Conservation (phyloP, 257 asterid species). For the Cinchona pubescens region DNA sequence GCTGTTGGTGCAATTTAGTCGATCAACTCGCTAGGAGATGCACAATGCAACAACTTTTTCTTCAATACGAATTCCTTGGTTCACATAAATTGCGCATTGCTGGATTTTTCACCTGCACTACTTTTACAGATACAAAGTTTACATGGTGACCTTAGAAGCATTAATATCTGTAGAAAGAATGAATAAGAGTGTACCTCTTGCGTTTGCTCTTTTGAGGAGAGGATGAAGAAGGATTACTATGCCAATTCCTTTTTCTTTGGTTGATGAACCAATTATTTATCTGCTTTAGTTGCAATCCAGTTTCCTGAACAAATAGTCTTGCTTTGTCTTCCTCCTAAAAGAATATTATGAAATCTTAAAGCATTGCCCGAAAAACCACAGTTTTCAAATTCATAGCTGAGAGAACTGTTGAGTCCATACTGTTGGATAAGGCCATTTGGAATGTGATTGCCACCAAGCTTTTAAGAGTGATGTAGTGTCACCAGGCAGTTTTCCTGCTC, state of each 20-base stretch:
- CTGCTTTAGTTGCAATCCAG: slow-evolving; percentile 90
- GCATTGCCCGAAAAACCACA: neutral
- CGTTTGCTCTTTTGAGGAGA: slow-evolving; percentile 85
- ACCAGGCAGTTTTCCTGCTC: slow-evolving; percentile 84
- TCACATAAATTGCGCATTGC: slow-evolving; percentile 31
- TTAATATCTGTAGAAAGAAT: neutral
- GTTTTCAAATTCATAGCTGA: neutral
- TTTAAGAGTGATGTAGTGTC: slow-evolving; percentile 73
- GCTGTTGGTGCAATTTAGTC: neutral
- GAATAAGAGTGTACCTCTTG: slow-evolving; percentile 50
- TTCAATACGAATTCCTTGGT: neutral
- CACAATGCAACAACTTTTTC: slow-evolving; percentile 1
- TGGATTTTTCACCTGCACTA: slow-evolving; percentile 36
- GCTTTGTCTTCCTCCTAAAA: slow-evolving; percentile 88
- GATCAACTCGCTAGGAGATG: neutral
- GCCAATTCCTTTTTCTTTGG: slow-evolving; percentile 96
- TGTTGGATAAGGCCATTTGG: slow-evolving; percentile 92
- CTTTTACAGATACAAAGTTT: slow-evolving; percentile 12
- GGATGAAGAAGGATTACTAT: slow-evolving; percentile 77
- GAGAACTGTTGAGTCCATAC: slow-evolving; percentile 23
- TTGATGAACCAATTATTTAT: slow-evolving; percentile 94
- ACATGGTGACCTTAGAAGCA: neutral
- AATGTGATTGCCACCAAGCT: slow-evolving; percentile 88
- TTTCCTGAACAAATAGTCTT: slow-evolving; percentile 79
- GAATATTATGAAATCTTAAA: neutral